A percentile compares a stretch with the other conserved stretches of the same genome.
phyloP scores from a whole-genome alignment of 2,329 filamentous ascomycete genomes.

The Beauveria brongniartii region DNA sequence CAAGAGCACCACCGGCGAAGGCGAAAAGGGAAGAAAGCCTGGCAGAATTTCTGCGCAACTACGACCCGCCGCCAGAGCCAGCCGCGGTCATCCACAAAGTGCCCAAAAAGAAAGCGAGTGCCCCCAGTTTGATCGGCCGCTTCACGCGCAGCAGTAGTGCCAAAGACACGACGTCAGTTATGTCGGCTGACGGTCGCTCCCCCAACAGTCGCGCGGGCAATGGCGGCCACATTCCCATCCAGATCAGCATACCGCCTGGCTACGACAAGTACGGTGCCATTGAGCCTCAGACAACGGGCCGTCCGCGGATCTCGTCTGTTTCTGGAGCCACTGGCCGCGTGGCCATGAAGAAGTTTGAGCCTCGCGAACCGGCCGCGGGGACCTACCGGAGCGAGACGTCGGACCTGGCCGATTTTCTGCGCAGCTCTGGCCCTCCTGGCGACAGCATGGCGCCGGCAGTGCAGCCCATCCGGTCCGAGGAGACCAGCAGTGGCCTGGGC shows the following conservation, averaged over 20 bases:
- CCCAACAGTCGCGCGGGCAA: slow-evolving; percentile 31
- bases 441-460: slow-evolving; percentile 19
- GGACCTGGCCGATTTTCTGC: slow-evolving; percentile 66
- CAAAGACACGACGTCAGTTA: slow-evolving; percentile 20
- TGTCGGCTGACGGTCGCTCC: slow-evolving; percentile 24
- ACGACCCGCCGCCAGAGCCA: slow-evolving; percentile 53
- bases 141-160: slow-evolving; percentile 34
- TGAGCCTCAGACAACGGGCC: slow-evolving; percentile 15
- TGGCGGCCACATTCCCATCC: slow-evolving; percentile 44
- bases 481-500: slow-evolving; percentile 34
- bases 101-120: slow-evolving; percentile 57
- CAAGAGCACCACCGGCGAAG: slow-evolving; percentile 26
- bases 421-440: slow-evolving; percentile 57
- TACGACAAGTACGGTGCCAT: slow-evolving; percentile 34
- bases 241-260: slow-evolving; percentile 39
- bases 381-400: slow-evolving; percentile 47
- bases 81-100: slow-evolving; percentile 27
- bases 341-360: slow-evolving; percentile 51
- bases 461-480: slow-evolving; percentile 24
- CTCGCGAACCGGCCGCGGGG: slow-evolving; percentile 37
- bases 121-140: slow-evolving; percentile 53
- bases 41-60: slow-evolving; percentile 65
- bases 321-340: slow-evolving; percentile 30
- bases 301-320: slow-evolving; percentile 16
- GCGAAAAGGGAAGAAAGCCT: slow-evolving; percentile 53